phyloP scores from a whole-genome alignment of 2,329 filamentous ascomycete genomes.

The Harringtonia aguacate region DNA sequence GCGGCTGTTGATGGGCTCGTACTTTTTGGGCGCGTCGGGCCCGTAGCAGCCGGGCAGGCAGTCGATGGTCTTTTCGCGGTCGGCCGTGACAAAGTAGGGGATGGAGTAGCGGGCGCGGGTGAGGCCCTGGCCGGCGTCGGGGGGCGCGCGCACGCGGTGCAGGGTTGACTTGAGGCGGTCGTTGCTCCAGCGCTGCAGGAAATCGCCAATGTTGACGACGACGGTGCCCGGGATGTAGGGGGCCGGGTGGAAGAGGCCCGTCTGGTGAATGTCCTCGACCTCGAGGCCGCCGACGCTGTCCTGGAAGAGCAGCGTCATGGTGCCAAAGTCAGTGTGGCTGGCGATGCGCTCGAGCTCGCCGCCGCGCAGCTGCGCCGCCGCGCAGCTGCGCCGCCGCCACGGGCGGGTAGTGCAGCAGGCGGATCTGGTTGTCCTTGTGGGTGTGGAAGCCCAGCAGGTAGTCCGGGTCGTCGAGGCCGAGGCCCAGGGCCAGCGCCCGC shows the following conservation, averaged over 20 bases:
- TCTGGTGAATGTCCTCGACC: slow-evolving; percentile 24
- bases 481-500: slow-evolving; percentile 20
- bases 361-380: slow-evolving; percentile 17
- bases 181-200: slow-evolving; percentile 29
- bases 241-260: slow-evolving; percentile 27
- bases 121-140: slow-evolving; percentile 27
- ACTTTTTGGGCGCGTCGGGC: slow-evolving; percentile 31
- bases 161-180: slow-evolving; percentile 13
- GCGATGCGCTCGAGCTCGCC: slow-evolving; percentile 17
- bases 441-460: slow-evolving; percentile 28
- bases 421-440: slow-evolving; percentile 46
- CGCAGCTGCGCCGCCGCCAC: too few species aligned
- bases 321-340: slow-evolving; percentile 23
- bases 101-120: slow-evolving; percentile 46
- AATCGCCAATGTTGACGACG: too few species aligned
- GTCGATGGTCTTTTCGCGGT: slow-evolving; percentile 36
- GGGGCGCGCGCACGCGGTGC: slow-evolving; percentile 10
- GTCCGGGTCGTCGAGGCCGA: slow-evolving; percentile 16
- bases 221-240: slow-evolving; percentile 17
- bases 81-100: slow-evolving; percentile 44
- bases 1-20: slow-evolving; percentile 25
- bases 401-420: slow-evolving; percentile 43
- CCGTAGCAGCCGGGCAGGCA: slow-evolving; percentile 34
- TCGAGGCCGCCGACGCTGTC: slow-evolving; percentile 31
- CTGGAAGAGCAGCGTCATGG: slow-evolving; percentile 35